Conservation (phyloP, 805 yeast species). For the Candida jianshihensis region DNA sequence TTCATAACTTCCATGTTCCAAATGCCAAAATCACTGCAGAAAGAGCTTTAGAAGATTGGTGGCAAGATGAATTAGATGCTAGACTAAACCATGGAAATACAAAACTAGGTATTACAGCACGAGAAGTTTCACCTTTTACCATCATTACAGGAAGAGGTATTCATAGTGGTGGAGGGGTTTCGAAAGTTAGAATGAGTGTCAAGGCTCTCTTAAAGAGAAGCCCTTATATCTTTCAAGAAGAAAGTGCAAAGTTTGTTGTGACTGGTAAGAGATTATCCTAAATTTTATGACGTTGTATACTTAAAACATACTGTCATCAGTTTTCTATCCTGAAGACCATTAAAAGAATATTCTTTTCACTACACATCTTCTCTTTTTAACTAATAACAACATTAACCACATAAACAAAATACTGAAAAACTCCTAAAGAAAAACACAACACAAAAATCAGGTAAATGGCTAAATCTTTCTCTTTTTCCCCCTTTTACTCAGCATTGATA, state of each 20-base stretch:
- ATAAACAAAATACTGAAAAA: too few species aligned
- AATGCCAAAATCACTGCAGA: slow-evolving; percentile 37
- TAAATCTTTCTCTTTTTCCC: slow-evolving; percentile 7
- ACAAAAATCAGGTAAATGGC: too few species aligned
- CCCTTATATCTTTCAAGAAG: slow-evolving; percentile 41
- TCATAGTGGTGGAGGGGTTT: slow-evolving; percentile 53
- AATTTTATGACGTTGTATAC: too few species aligned
- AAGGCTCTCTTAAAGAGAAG: slow-evolving; percentile 29
- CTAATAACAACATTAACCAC: too few species aligned
- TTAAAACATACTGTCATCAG: too few species aligned
- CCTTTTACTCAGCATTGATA: slow-evolving; percentile 20
- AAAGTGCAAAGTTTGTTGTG: slow-evolving; percentile 35
- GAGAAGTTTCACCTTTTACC: slow-evolving; percentile 34
- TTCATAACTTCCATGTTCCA: slow-evolving; percentile 46
- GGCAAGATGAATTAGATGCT: slow-evolving; percentile 45
- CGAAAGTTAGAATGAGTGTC: slow-evolving; percentile 41
- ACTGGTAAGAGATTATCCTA: slow-evolving; percentile 35
- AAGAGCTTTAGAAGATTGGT: slow-evolving; percentile 46
- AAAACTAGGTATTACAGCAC: slow-evolving; percentile 29
- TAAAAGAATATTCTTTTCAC: too few species aligned
- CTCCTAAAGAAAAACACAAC: too few species aligned
- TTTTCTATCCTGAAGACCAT: too few species aligned
- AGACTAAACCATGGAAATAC: slow-evolving; percentile 37
- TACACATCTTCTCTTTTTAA: too few species aligned
- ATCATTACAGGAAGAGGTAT: slow-evolving; percentile 67